A percentile compares a stretch with the other conserved stretches of the same genome.
Conservation (phyloP, 2,329 filamentous ascomycete species). For the Coniochaeta pulveracea region DNA sequence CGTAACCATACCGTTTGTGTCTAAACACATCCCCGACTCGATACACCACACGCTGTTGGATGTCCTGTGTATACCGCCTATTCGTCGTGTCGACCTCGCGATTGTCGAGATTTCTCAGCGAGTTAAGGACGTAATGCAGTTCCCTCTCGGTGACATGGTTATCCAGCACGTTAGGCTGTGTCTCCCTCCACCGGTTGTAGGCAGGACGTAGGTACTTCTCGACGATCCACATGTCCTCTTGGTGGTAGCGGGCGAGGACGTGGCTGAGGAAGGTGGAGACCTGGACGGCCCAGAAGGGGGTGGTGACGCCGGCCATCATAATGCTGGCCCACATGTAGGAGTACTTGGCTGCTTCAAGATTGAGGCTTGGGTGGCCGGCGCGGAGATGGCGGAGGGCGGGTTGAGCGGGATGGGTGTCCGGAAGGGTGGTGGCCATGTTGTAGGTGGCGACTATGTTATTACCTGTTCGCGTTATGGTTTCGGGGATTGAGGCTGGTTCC, state of each 20-base stretch:
- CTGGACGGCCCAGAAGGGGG: slow-evolving; percentile 45
- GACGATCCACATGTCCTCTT: slow-evolving; percentile 64
- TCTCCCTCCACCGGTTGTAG: slow-evolving; percentile 31
- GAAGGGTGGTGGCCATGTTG: slow-evolving; percentile 27
- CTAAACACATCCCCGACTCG: slow-evolving; percentile 74
- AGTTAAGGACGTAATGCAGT: slow-evolving; percentile 23
- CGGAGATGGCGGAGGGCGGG: slow-evolving; percentile 24
- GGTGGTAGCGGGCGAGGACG: slow-evolving; percentile 52
- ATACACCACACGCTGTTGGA: slow-evolving; percentile 39
- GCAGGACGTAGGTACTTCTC: slow-evolving; percentile 57
- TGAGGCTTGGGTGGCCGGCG: slow-evolving; percentile 42
- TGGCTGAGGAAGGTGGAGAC: slow-evolving; percentile 54
- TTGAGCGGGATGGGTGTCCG: slow-evolving; percentile 23
- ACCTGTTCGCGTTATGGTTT: slow-evolving; percentile 64
- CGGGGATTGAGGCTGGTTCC: slow-evolving; percentile 48
- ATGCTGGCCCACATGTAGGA: slow-evolving; percentile 62
- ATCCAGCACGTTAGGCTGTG: slow-evolving; percentile 16
- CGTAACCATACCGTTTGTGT: slow-evolving; percentile 70
- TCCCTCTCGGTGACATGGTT: slow-evolving; percentile 20
- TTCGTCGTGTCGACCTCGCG: slow-evolving; percentile 22
- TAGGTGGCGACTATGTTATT: slow-evolving; percentile 72
- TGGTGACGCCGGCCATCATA: slow-evolving; percentile 36
- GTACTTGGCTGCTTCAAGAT: slow-evolving; percentile 52
- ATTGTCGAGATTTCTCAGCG: slow-evolving; percentile 33
- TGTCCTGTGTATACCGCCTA: slow-evolving; percentile 22